These are phyloP conservation scores for Nicotiana otophora DNA, from an alignment of 257 asterid genomes.

Conservation along the genomic window DNA sequence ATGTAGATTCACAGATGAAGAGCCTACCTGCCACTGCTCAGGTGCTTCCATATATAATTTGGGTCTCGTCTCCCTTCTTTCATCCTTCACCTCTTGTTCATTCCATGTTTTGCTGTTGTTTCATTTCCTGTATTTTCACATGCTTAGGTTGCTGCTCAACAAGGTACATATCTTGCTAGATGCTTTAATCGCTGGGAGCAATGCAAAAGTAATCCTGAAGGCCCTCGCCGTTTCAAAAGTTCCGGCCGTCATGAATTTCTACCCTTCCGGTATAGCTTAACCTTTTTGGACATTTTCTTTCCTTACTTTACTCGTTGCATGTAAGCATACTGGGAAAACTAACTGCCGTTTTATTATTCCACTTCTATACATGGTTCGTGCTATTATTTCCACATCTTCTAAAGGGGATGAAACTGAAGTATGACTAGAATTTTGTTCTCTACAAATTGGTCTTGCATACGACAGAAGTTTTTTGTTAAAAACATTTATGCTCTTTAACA, in stretches of 20 bases:
- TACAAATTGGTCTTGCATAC: no score
- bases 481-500: no score
- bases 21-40: slow-evolving; percentile 96
- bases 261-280: slow-evolving; percentile 67
- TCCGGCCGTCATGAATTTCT: slow-evolving; percentile 91
- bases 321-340: not conserved
- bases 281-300: not conserved
- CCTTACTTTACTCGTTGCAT: not conserved
- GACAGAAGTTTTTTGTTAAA: no score
- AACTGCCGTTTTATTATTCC: not conserved
- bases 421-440: no score
- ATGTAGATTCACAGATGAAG: slow-evolving; percentile 90
- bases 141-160: slow-evolving; percentile 88
- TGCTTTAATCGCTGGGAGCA: slow-evolving; percentile 90
- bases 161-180: slow-evolving; percentile 88
- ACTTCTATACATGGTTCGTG: not conserved
- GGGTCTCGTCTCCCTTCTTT: not conserved
- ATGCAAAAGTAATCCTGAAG: slow-evolving; percentile 77
- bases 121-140: not conserved
- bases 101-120: not conserved
- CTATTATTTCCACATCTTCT: no score
- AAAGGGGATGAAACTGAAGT: no score
- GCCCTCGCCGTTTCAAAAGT: slow-evolving; percentile 84
- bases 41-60: slow-evolving; percentile 25
- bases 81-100: not conserved